Evolutionary conservation across 495 filamentous ascomycete genomes (phyloP), one percentile per base, ranked within the genome.

Genomic region (Penicillium bovifimosum): DNA sequence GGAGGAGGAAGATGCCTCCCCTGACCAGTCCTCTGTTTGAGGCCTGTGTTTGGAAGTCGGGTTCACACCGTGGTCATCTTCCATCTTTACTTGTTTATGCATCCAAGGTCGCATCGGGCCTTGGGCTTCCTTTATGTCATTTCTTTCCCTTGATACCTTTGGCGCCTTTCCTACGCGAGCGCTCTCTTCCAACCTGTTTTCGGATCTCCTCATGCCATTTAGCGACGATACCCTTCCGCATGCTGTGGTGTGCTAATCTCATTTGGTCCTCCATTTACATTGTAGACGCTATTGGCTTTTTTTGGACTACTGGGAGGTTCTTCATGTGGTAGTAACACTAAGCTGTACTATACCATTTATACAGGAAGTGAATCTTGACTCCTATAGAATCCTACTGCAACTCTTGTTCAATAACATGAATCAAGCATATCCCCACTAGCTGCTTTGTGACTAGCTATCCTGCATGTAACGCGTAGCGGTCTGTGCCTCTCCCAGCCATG

Each of bases 191-290:
- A 31, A 33, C 16, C 33, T 52, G 49, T 49, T 35, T 35, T 51
- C 14, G 41, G 29, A 47, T 51, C 51, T 49, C 41, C 47, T 44
- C 28, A 47, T 62, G 57, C 54, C 55, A 63, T 47, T 56, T 56
- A 54, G 52, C 59, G 61, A 59, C 63, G 63, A 66, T 66, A 66
- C 63, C 63, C 63, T 59, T 44, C 58, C 58, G 56, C 53, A 35
- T 11, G 34, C 7, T 41, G 47, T 41, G 47, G 47, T 26, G 18
- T 34, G 38, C 48, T 41, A 29, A 13, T 39, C 28, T 38, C 39
- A 50, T 50, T 17, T 41, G 2, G 11, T 41, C 29, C 39, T 42
- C 42, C 31, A 50, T 50, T 42, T n/a, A n/a, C n/a, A n/a, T 41
- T 27, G 13, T 9, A 18, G 42, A 50, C 42, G 48, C 42, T 50